These are phyloP conservation scores for Rutstroemia sp. DNA, from an alignment of 2,329 filamentous ascomycete species.

Conservation along the genomic window DNA sequence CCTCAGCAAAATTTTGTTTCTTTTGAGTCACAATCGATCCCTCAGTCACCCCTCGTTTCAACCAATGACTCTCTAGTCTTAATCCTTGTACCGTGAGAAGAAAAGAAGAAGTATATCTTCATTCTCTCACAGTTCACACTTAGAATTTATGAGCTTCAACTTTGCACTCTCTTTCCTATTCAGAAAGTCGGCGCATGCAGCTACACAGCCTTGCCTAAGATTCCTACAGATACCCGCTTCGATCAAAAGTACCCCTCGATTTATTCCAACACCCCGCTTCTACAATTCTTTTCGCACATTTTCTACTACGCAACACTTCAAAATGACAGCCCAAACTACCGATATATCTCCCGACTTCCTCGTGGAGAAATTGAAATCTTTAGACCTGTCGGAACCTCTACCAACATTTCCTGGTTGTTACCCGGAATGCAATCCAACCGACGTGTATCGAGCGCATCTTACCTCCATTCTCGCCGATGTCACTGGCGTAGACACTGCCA, in stretches of 20 bases:
- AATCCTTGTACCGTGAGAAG: too few species aligned
- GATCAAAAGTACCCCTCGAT: slow-evolving; percentile 7
- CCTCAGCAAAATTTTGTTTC: too few species aligned
- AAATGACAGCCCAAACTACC: slow-evolving; percentile 19
- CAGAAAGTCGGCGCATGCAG: neutral
- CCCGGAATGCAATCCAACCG: slow-evolving; percentile 66
- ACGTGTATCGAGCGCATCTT: slow-evolving; percentile 73
- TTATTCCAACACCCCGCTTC: slow-evolving; percentile 5
- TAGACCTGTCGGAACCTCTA: slow-evolving; percentile 22
- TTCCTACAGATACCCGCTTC: slow-evolving; percentile 1
- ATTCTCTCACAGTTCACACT: neutral
- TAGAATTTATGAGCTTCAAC: neutral
- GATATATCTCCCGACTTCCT: slow-evolving; percentile 9
- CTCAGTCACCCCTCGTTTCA: too few species aligned
- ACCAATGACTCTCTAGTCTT: too few species aligned
- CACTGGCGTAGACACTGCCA: slow-evolving; percentile 60
- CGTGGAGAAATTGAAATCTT: slow-evolving; percentile 23
- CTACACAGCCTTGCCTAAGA: neutral
- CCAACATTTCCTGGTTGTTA: slow-evolving; percentile 47
- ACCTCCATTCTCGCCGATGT: slow-evolving; percentile 60
- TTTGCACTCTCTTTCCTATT: neutral
- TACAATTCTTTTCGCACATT: slow-evolving; percentile 13
- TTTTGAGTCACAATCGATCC: too few species aligned
- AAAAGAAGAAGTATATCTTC: neutral
- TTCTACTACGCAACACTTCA: slow-evolving; percentile 12